Percentiles rank a stretch among this genome's conserved stretches.
These are phyloP conservation scores for Capsella bursapastoris DNA, from an alignment of 345 rosid species.

Conservation along the genomic window DNA sequence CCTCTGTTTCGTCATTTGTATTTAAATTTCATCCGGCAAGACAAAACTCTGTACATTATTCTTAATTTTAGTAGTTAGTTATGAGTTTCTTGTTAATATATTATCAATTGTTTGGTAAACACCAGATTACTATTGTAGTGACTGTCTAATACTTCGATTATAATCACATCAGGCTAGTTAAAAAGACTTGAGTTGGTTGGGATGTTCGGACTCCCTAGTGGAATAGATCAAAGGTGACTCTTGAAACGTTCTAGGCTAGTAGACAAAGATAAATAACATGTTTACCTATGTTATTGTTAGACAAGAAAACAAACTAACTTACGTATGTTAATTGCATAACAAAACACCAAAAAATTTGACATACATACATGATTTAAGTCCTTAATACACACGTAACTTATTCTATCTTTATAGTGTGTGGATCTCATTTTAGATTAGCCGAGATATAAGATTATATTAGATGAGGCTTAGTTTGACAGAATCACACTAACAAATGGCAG, in stretches of 20 bases:
- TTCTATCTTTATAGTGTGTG: too few species aligned
- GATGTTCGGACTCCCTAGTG: not conserved
- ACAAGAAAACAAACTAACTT: too few species aligned
- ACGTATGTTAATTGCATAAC: too few species aligned
- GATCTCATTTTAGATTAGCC: too few species aligned
- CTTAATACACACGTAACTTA: too few species aligned
- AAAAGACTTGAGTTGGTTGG: not conserved
- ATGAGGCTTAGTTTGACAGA: too few species aligned
- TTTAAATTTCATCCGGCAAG: not conserved
- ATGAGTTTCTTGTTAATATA: not conserved
- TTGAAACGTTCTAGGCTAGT: not conserved
- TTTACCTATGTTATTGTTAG: too few species aligned
- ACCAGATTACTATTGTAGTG: not conserved
- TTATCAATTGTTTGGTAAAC: conserved; percentile 2
- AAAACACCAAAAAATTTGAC: too few species aligned
- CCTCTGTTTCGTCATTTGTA: not conserved
- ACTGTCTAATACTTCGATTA: not conserved
- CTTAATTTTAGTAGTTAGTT: not conserved
- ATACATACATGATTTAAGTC: too few species aligned
- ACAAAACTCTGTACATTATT: not conserved
- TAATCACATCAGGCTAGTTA: not conserved
- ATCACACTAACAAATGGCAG: too few species aligned
- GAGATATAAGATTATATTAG: too few species aligned
- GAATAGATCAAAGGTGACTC: not conserved
- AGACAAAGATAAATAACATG: not conserved